Percentiles rank a stretch among this genome's conserved stretches.
Conservation (phyloP, 371 early-diverging fungal species). For the Haplosporangium sp. region DNA sequence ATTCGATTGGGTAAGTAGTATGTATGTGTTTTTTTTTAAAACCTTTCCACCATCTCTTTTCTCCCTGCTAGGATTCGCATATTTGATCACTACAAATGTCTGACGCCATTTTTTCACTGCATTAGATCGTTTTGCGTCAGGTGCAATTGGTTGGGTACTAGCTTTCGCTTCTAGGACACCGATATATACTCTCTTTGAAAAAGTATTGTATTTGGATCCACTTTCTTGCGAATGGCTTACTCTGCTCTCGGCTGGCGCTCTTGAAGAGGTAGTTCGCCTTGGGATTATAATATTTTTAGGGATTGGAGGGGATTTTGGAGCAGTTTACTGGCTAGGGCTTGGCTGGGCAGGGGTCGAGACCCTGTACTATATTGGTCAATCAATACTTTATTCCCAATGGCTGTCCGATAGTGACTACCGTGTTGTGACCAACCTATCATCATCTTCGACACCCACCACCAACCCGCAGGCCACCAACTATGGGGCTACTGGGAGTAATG, state of each 20-base stretch:
- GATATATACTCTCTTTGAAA: constrained; percentile 30
- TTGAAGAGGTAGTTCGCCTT: constrained; percentile 27
- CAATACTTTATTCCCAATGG: constrained; percentile 27
- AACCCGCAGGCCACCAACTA: neutral
- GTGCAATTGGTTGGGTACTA: constrained; percentile 44
- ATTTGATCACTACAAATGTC: constrained; percentile 1
- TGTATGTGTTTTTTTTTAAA: no score
- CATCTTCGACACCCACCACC: neutral
- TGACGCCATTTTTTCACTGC: neutral
- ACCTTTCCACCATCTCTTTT: no score
- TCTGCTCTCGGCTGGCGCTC: constrained; percentile 19
- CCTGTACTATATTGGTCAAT: constrained; percentile 47
- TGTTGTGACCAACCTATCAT: constrained; percentile 1
- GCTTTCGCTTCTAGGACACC: constrained; percentile 47
- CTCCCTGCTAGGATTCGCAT: neutral
- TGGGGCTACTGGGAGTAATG: neutral
- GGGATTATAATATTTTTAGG: constrained; percentile 3
- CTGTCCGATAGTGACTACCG: constrained; percentile 31
- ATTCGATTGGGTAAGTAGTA: constrained; percentile 39
- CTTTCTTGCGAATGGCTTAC: constrained; percentile 34
- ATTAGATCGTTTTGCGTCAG: constrained; percentile 36
- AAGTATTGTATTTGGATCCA: constrained; percentile 9
- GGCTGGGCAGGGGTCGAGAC: constrained; percentile 55
- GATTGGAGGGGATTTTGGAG: constrained; percentile 24
- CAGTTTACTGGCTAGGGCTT: constrained; percentile 50